Conservation (phyloP, 2,329 filamentous ascomycete genomes). For the Aspergillus melleus region DNA sequence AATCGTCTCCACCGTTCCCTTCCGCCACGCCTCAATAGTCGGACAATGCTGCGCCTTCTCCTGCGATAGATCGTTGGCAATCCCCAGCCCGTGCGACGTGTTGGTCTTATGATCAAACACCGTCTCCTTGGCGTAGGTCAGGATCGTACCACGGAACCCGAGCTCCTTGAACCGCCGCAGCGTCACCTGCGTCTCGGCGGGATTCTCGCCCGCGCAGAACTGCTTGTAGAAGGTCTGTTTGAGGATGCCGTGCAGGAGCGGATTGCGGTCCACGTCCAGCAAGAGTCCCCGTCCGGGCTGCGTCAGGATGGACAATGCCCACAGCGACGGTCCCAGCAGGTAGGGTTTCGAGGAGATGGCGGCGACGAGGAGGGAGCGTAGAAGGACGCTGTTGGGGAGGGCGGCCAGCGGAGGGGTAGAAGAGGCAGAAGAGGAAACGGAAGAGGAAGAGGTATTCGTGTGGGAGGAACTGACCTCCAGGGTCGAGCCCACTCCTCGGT, state of each 20-base stretch:
- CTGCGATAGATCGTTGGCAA: background rate
- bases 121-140: conserved; percentile 81
- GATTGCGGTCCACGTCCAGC: conserved; percentile 74
- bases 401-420: conserved; percentile 23
- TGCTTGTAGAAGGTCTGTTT: conserved; percentile 73
- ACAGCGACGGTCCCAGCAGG: conserved; percentile 69
- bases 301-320: conserved; percentile 66
- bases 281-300: conserved; percentile 52
- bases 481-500: background rate
- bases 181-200: conserved; percentile 64
- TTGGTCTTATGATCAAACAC: conserved; percentile 53
- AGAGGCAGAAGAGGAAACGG: too few relatives aligned
- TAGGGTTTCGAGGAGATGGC: conserved; percentile 52
- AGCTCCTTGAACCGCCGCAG: conserved; percentile 66
- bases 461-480: background rate
- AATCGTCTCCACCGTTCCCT: conserved; percentile 74
- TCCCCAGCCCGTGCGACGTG: conserved; percentile 19
- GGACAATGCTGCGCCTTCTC: conserved; percentile 19
- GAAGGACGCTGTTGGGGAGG: conserved; percentile 37
- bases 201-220: conserved; percentile 82
- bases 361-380: conserved; percentile 47
- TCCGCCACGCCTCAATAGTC: conserved; percentile 60
- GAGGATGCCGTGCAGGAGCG: conserved; percentile 66
- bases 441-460: background rate
- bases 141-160: conserved; percentile 79